Percentiles rank a stretch among this genome's conserved stretches.
phyloP scores from a whole-genome alignment of 495 filamentous ascomycete genomes.

The Pseudevernia furfuracea region DNA sequence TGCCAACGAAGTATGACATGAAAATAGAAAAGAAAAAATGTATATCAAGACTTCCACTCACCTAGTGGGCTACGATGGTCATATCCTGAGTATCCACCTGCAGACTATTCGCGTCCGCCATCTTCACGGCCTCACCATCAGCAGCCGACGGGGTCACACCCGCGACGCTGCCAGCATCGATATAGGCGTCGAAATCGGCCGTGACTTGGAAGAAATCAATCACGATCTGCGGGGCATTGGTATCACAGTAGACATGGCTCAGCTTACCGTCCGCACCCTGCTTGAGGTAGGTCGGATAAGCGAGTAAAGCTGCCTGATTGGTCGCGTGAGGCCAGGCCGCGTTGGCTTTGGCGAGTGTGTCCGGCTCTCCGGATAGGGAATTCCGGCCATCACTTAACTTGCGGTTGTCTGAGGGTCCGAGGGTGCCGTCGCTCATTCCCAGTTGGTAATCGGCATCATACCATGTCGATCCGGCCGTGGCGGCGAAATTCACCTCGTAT shows the following conservation, averaged over 20 bases:
- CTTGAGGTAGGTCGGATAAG: constrained; percentile 8
- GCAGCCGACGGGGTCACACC: neutral
- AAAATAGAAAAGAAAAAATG: no score
- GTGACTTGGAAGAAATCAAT: constrained; percentile 16
- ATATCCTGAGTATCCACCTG: constrained; percentile 1
- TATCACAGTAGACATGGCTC: neutral
- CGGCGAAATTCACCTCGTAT: constrained; percentile 19
- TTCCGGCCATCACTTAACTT: constrained; percentile 1
- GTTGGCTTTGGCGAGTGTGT: constrained; percentile 23
- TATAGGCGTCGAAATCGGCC: constrained; percentile 8
- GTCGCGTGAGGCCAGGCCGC: constrained; percentile 7
- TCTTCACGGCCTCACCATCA: neutral
- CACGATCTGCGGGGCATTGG: constrained; percentile 2
- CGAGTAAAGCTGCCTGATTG: constrained; percentile 5
- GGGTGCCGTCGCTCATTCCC: constrained; percentile 18
- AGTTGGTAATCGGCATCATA: constrained; percentile 21
- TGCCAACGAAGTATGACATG: no score
- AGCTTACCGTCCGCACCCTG: neutral
- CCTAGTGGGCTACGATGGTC: constrained; percentile 12
- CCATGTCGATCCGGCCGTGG: constrained; percentile 11
- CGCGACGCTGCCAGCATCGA: constrained; percentile 12
- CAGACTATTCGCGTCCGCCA: constrained; percentile 7
- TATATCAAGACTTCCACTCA: no score
- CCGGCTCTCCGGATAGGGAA: constrained; percentile 18
- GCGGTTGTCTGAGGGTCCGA: constrained; percentile 13